phyloP scores from a whole-genome alignment of 2,329 filamentous ascomycete species.

The Alternaria sp. region DNA sequence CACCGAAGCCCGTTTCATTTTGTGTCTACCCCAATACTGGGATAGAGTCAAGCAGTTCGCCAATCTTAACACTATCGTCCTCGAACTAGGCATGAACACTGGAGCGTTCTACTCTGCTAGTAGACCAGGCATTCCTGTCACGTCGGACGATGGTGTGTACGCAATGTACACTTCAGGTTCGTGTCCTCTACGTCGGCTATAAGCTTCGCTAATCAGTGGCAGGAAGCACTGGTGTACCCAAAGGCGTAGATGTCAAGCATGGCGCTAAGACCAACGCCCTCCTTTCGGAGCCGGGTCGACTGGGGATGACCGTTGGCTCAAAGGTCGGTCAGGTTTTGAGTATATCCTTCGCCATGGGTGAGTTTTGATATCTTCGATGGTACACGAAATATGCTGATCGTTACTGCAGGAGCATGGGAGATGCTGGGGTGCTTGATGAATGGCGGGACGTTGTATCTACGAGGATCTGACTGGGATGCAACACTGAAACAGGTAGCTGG shows the following conservation, averaged over 20 bases:
- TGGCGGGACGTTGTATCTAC: constrained; percentile 63
- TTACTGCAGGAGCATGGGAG: constrained; percentile 64
- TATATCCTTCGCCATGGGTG: constrained; percentile 70
- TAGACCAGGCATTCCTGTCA: constrained; percentile 27
- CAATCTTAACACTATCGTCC: constrained; percentile 19
- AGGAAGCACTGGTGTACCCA: constrained; percentile 64
- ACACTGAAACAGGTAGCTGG: constrained; percentile 56
- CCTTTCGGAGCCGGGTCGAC: constrained; percentile 59
- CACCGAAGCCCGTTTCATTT: constrained; percentile 54
- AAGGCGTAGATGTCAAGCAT: constrained; percentile 67
- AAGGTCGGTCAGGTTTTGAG: constrained; percentile 65
- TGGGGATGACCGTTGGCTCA: constrained; percentile 60
- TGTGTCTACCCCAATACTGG: constrained; percentile 56
- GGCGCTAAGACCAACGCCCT: constrained; percentile 64
- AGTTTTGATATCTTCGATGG: constrained; percentile 29
- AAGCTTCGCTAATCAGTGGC: constrained; percentile 6
- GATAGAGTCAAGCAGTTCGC: constrained; percentile 33
- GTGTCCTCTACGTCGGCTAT: background rate
- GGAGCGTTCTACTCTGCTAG: constrained; percentile 24
- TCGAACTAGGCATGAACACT: constrained; percentile 24
- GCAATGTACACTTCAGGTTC: constrained; percentile 62
- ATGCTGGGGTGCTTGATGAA: constrained; percentile 66
- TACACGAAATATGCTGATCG: constrained; percentile 4
- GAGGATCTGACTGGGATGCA: constrained; percentile 60
- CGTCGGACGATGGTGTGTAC: constrained; percentile 41